phyloP scores from a whole-genome alignment of 306 rosid species.

The Prinsepia uniflora region DNA sequence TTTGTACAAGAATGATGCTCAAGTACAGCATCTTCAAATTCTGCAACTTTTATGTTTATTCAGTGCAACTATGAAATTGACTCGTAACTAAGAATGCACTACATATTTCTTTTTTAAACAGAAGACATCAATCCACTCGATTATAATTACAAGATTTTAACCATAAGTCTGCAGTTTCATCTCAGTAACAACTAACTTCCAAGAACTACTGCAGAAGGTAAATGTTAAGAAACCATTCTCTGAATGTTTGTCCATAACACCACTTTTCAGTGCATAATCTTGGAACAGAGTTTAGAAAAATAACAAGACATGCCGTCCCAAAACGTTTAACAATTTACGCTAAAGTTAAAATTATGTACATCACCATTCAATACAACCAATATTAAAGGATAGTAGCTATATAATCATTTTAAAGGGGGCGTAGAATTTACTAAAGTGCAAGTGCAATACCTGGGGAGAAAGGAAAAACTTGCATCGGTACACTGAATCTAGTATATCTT shows the following conservation, averaged over 20 bases:
- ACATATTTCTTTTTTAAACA: too few species aligned
- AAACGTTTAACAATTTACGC: not conserved
- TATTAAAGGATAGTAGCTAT: not conserved
- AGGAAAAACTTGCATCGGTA: conserved; percentile 76
- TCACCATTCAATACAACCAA: not conserved
- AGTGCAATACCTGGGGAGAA: conserved; percentile 59
- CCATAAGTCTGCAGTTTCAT: not conserved
- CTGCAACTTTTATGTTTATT: too few species aligned
- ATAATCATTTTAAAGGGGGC: not conserved
- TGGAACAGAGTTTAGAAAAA: conserved; percentile 2
- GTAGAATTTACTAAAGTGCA: not conserved
- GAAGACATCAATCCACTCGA: not conserved
- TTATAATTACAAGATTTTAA: not conserved
- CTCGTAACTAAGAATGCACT: too few species aligned
- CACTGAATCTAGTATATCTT: conserved; percentile 57
- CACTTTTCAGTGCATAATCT: not conserved
- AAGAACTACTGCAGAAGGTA: not conserved
- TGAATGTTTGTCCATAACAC: not conserved
- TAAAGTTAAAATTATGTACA: not conserved
- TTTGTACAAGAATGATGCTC: too few species aligned
- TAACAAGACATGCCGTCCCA: not conserved
- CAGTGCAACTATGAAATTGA: too few species aligned
- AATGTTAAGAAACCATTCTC: not conserved
- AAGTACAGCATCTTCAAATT: too few species aligned
- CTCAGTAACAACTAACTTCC: not conserved